Percentiles rank a stretch among this genome's conserved stretches.
Conservation (phyloP, 2,329 filamentous ascomycete genomes). For the Microdochium nivale region DNA sequence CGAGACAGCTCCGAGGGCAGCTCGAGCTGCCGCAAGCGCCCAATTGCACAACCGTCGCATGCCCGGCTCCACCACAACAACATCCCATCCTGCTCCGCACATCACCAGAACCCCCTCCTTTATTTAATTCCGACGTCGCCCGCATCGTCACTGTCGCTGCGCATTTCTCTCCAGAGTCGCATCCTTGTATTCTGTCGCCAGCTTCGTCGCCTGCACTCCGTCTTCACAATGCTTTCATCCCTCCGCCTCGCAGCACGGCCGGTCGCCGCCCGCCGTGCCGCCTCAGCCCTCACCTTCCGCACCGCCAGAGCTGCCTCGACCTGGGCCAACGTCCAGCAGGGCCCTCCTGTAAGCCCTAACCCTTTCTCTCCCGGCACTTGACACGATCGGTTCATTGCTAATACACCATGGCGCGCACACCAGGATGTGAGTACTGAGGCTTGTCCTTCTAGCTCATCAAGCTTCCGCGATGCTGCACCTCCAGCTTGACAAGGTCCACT, state of each 20-base stretch:
- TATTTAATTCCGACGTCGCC: no score
- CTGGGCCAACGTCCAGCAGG: conserved; percentile 87
- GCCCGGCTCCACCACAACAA: not conserved
- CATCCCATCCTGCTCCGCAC: not conserved
- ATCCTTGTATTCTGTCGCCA: not conserved
- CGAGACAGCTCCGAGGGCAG: not conserved
- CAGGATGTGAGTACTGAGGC: conserved; percentile 29
- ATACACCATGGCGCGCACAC: conserved; percentile 1
- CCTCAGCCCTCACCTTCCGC: conserved; percentile 27
- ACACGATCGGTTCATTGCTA: conserved; percentile 1
- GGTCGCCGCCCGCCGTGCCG: conserved; percentile 28
- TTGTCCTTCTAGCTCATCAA: conserved; percentile 6
- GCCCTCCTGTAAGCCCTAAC: conserved; percentile 69
- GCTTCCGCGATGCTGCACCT: conserved; percentile 5
- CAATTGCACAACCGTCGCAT: not conserved
- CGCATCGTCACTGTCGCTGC: not conserved
- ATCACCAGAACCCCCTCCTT: not conserved
- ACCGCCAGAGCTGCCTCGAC: conserved; percentile 59
- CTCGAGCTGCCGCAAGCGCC: not conserved
- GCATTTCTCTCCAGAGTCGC: not conserved
- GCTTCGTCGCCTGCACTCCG: not conserved
- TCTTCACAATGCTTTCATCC: conserved; percentile 44
- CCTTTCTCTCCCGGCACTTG: conserved; percentile 3
- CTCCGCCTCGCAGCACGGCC: conserved; percentile 45
- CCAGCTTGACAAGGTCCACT: conserved; percentile 9